Evolutionary conservation across 306 rosid genomes (phyloP).

Genomic region (Cucurbita moschata): DNA sequence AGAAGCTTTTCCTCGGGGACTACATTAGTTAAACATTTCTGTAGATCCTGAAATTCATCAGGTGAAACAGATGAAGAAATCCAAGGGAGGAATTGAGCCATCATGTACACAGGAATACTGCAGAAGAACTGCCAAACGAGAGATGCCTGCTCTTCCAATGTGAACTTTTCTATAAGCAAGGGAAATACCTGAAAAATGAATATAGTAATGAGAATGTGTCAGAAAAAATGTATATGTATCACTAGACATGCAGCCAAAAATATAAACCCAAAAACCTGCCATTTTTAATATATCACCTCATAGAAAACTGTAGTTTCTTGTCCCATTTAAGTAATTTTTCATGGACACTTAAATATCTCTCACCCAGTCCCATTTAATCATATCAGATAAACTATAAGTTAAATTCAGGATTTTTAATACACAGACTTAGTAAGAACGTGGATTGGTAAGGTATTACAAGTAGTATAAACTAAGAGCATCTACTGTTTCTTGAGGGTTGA

Average conservation of each 20-base stretch:
- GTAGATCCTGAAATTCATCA: constrained; percentile 68
- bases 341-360: not conserved
- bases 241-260: not conserved
- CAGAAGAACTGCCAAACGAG: constrained; percentile 96
- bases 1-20: constrained; percentile 96
- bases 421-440: not conserved
- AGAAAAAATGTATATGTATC: not conserved
- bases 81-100: constrained; percentile 94
- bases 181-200: constrained; percentile 74
- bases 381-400: not conserved
- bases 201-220: not conserved
- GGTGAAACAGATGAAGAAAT: constrained; percentile 68
- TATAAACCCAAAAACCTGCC: too few species aligned
- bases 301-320: not conserved
- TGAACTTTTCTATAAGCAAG: constrained; percentile 77
- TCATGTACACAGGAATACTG: constrained; percentile 94
- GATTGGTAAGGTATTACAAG: not conserved
- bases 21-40: constrained; percentile 58
- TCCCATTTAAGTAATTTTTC: not conserved
- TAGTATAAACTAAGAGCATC: not conserved
- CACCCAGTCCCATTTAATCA: not conserved
- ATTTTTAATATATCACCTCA: not conserved
- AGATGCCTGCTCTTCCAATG: constrained; percentile 79
- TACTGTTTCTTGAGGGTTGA: not conserved
- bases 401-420: not conserved